A percentile compares a stretch with the other conserved stretches of the same genome.
These are phyloP conservation scores for Debaryomyces robertsiae DNA, from an alignment of 1,139 yeast genomes.

Conservation along the genomic window DNA sequence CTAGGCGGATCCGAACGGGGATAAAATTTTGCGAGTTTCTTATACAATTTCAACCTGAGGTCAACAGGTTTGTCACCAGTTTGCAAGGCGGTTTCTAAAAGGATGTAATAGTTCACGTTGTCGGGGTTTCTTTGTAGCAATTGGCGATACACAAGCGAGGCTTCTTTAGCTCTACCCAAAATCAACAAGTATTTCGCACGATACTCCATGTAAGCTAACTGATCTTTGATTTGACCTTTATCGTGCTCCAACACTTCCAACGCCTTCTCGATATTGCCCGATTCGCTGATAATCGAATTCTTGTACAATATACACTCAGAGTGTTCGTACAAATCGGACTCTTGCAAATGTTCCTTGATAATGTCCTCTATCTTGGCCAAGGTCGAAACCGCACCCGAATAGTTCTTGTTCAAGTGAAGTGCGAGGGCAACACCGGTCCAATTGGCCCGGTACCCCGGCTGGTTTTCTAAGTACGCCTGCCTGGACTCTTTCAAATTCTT, in stretches of 20 bases:
- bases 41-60: slow-evolving; percentile 58
- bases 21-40: slow-evolving; percentile 64
- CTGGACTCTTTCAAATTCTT: slow-evolving; percentile 65
- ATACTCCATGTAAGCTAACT: slow-evolving; percentile 62
- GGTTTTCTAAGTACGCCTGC: slow-evolving; percentile 67
- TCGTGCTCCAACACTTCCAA: slow-evolving; percentile 60
- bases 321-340: slow-evolving; percentile 71
- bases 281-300: slow-evolving; percentile 62
- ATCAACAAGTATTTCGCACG: slow-evolving; percentile 60
- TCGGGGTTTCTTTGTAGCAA: slow-evolving; percentile 88
- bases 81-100: slow-evolving; percentile 66
- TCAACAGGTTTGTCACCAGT: slow-evolving; percentile 36
- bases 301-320: slow-evolving; percentile 80
- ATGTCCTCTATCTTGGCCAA: slow-evolving; percentile 73
- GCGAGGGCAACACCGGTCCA: slow-evolving; percentile 94
- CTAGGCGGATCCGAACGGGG: slow-evolving; percentile 85
- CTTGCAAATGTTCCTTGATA: slow-evolving; percentile 66
- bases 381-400: slow-evolving; percentile 67
- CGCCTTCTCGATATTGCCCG: slow-evolving; percentile 67
- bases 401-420: slow-evolving; percentile 72
- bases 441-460: slow-evolving; percentile 84
- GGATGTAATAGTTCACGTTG: slow-evolving; percentile 61
- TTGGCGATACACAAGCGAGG: slow-evolving; percentile 67
- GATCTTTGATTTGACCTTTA: slow-evolving; percentile 60
- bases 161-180: slow-evolving; percentile 52